Evolutionary conservation across 1,284 basidiomycete genomes (phyloP).

Genomic region (Schizophyllum commune): DNA sequence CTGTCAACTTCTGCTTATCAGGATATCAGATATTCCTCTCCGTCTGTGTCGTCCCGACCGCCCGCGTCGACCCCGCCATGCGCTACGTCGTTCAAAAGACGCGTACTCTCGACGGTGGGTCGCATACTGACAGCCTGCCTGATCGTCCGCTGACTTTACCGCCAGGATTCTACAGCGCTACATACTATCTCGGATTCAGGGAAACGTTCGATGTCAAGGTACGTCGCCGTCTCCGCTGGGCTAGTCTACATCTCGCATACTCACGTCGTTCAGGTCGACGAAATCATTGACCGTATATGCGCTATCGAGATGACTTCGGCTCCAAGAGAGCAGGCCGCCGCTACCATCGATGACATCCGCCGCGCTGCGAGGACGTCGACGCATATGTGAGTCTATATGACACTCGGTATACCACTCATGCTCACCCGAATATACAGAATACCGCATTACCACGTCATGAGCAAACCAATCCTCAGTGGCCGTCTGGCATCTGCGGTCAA

Average conservation of each 20-base stretch:
- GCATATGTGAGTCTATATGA: constrained; percentile 37
- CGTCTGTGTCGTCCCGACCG: constrained; percentile 39
- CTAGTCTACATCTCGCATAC: not conserved
- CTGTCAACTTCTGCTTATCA: no score
- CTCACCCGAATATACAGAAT: constrained; percentile 28
- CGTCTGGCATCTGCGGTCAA: constrained; percentile 27
- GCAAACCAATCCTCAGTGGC: constrained; percentile 27
- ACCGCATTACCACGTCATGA: constrained; percentile 52
- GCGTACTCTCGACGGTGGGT: constrained; percentile 39
- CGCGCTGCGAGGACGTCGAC: constrained; percentile 36
- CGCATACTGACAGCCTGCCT: not conserved
- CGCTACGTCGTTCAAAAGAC: constrained; percentile 49
- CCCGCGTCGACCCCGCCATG: constrained; percentile 37
- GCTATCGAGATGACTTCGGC: constrained; percentile 28
- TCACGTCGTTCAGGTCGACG: constrained; percentile 29
- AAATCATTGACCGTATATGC: constrained; percentile 45
- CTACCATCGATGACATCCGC: constrained; percentile 33
- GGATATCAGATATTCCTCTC: constrained; percentile 66
- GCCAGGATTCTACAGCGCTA: constrained; percentile 54
- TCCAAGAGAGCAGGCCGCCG: constrained; percentile 24
- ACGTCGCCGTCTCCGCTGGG: not conserved
- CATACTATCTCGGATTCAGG: constrained; percentile 54
- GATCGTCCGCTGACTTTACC: not conserved
- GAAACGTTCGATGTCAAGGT: constrained; percentile 45
- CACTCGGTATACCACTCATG: not conserved